Evolutionary conservation across 345 rosid species (phyloP).

Genomic region (Hibiscus mutabilis): DNA sequence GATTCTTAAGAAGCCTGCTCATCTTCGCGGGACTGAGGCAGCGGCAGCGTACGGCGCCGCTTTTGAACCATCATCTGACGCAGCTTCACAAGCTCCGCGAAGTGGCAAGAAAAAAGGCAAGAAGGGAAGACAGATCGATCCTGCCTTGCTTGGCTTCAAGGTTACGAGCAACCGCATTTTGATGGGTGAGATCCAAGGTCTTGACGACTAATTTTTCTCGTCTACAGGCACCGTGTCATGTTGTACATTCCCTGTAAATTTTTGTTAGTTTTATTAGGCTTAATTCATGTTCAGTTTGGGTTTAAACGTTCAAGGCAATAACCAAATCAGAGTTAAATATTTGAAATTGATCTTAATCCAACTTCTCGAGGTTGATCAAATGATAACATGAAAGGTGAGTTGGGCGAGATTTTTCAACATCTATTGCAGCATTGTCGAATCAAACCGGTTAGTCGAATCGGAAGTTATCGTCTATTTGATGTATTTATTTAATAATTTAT

Average conservation of each 20-base stretch:
- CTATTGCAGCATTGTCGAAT: too few species aligned
- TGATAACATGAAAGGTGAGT: too few species aligned
- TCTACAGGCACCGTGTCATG: not conserved
- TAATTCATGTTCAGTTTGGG: not conserved
- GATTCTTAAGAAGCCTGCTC: slow-evolving; percentile 44
- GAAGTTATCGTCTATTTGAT: too few species aligned
- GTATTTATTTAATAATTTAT: too few species aligned
- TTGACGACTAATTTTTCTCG: slow-evolving; percentile 26
- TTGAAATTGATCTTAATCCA: not conserved
- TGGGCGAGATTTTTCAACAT: too few species aligned
- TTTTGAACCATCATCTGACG: slow-evolving; percentile 26
- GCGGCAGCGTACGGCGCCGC: slow-evolving; percentile 3
- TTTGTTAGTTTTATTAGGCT: not conserved
- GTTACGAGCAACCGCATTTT: slow-evolving; percentile 52
- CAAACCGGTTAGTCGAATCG: too few species aligned
- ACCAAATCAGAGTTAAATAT: not conserved
- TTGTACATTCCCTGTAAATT: slow-evolving; percentile 12
- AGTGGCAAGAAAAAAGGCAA: slow-evolving; percentile 49
- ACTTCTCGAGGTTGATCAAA: not conserved
- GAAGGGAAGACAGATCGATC: slow-evolving; percentile 54
- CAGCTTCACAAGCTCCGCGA: slow-evolving; percentile 15
- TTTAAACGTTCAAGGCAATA: not conserved
- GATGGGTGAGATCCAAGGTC: slow-evolving; percentile 60
- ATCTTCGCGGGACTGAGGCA: slow-evolving; percentile 11
- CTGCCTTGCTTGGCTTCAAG: slow-evolving; percentile 50